Base-by-base conservation (phyloP, 257 asterid species). In the Thymus quinquecostatus region DNA sequence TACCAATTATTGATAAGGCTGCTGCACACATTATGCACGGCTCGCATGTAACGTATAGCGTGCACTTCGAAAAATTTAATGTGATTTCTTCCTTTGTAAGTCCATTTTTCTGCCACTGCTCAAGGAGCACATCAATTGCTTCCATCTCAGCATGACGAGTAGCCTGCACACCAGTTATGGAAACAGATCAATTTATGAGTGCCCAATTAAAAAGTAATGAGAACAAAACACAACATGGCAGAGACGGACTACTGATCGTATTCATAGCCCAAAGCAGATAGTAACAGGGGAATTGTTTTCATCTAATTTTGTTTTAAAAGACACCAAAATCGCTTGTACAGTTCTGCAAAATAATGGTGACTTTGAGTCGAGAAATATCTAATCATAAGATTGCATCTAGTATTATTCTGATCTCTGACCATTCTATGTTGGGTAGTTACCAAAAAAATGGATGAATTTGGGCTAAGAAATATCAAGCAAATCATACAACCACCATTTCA, bases 11-110 rank as follows among this genome's bases (percentile, higher is more conserved):
- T 14, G 99, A 89, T 61, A 91, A 79, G 55, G 95, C 96, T 27
- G 95, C 83, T 54, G 98, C 98, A 62, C 99, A 95, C 98, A 88
- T 95, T 85, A 95, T 89, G 72, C 97, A 95, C 11, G 98, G 99
- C 81, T 94, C 99, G 64, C 98, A 92, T 32, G 98, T 94, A 60
- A 91, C 98, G 70, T 89, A 91, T 43, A 94, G 92, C 14, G 64
- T 75, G 85, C 97, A 86, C 45, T 83, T 82, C 28, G 95, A 84
- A 74, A 95, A 88, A 62, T 60, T 89, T 62, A 65, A 79, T 54
- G 88, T 82, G 32, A 86, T 85, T 57, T 88, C 88, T 64, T 75
- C 82, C 73, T 72, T 83, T 67, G 92, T 76, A 73, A 86, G 69
- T 28, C 91, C 88, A 64, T 65, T 58, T 69, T 82, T 82, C 73